A percentile compares a stretch with the other conserved stretches of the same genome.
Evolutionary conservation across 441 rosid species (phyloP).

Genomic region (Kokia cookei): DNA sequence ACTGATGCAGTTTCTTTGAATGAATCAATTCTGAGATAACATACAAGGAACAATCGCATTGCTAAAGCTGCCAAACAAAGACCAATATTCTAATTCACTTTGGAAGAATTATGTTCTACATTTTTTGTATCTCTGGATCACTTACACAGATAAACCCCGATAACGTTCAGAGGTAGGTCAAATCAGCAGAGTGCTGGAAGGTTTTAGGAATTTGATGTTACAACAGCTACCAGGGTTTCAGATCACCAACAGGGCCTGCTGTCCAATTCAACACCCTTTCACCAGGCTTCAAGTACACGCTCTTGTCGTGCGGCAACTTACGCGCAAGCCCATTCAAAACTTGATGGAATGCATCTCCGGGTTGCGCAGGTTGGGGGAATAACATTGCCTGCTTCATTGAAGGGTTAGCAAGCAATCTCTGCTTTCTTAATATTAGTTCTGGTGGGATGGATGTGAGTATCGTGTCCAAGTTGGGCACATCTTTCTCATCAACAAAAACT

Average conservation of each 20-base stretch:
- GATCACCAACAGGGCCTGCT: conserved; percentile 64
- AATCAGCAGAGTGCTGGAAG: not conserved
- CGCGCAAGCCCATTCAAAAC: conserved; percentile 73
- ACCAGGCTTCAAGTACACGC: conserved; percentile 43
- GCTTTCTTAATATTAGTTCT: conserved; percentile 57
- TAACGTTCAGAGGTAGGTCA: not conserved
- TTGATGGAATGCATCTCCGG: conserved; percentile 73
- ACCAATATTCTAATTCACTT: conserved; percentile 5
- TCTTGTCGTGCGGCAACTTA: conserved; percentile 51
- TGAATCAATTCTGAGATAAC: not conserved
- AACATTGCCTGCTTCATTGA: conserved; percentile 80
- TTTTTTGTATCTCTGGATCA: not conserved
- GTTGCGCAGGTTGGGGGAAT: conserved; percentile 65
- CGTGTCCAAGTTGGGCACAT: conserved; percentile 60
- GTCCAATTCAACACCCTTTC: conserved; percentile 67
- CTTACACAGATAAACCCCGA: not conserved
- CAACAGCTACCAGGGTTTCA: conserved; percentile 62
- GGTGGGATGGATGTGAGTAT: conserved; percentile 63
- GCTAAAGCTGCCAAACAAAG: not conserved
- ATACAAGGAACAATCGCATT: not conserved
- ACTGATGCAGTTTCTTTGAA: not conserved
- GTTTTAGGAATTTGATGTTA: not conserved
- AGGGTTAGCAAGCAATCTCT: conserved; percentile 69
- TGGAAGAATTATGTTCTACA: conserved; percentile 6
- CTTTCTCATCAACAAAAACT: conserved; percentile 64